These are phyloP conservation scores for Claviceps fusiformis DNA, from an alignment of 2,329 filamentous ascomycete species.

Conservation along the genomic window DNA sequence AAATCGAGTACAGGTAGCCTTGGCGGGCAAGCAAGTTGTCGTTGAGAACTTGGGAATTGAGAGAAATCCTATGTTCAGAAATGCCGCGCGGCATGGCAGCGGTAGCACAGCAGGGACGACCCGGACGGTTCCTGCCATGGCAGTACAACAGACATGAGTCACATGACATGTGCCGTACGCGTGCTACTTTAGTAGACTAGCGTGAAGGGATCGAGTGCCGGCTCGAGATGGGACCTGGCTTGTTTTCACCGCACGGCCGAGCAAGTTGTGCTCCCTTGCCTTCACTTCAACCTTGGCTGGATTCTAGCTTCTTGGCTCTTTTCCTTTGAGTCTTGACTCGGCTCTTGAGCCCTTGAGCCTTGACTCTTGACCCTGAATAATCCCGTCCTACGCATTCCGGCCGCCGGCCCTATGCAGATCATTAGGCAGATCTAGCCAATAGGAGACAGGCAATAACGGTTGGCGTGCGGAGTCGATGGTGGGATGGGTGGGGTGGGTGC, in stretches of 20 bases:
- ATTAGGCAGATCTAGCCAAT: not conserved
- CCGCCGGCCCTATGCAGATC: not conserved
- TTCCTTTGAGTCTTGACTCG: too few relatives aligned
- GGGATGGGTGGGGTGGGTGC: not conserved
- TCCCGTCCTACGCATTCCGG: not conserved
- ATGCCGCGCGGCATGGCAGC: not conserved
- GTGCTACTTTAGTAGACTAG: too few relatives aligned
- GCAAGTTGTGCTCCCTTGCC: not conserved
- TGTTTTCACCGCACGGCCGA: not conserved
- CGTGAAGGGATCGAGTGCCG: not conserved
- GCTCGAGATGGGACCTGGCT: not conserved
- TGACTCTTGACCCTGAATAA: not conserved
- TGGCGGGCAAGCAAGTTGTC: too few relatives aligned
- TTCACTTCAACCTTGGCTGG: too few relatives aligned
- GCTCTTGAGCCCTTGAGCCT: too few relatives aligned
- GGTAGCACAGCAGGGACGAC: not conserved
- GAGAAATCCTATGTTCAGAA: not conserved
- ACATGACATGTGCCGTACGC: too few relatives aligned
- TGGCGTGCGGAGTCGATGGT: not conserved
- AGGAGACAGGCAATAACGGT: not conserved
- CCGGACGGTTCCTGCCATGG: not conserved
- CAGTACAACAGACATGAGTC: not conserved
- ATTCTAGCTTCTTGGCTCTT: too few relatives aligned
- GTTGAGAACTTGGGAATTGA: not conserved
- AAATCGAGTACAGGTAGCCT: too few relatives aligned